These are phyloP conservation scores for Eucalyptus erythrocorys DNA, from an alignment of 345 rosid genomes.

Conservation along the genomic window DNA sequence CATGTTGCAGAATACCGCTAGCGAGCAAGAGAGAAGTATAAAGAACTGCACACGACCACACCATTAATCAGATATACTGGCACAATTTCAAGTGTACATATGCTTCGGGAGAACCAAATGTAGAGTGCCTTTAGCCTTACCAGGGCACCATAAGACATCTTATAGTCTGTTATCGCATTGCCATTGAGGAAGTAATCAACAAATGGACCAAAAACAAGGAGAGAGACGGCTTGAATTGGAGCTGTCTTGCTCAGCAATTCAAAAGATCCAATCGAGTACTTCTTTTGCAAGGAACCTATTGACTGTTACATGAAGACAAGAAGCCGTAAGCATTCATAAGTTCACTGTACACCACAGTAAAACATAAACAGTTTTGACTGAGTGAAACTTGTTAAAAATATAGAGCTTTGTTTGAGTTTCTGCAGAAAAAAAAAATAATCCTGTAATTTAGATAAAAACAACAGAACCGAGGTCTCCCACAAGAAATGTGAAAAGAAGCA, in stretches of 20 bases:
- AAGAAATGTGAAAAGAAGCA: background rate
- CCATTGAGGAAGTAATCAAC: slow-evolving; percentile 21
- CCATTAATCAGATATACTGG: background rate
- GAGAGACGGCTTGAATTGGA: slow-evolving; percentile 29
- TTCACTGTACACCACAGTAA: background rate
- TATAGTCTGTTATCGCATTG: slow-evolving; percentile 10
- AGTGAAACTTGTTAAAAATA: background rate
- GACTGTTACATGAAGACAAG: slow-evolving; percentile 8
- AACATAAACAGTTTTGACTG: background rate
- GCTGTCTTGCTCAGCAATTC: slow-evolving; percentile 32
- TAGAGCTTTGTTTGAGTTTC: background rate
- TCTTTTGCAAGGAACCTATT: slow-evolving; percentile 29
- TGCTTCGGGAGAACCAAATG: background rate
- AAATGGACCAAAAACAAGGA: slow-evolving; percentile 22
- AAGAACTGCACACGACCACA: slow-evolving; percentile 47
- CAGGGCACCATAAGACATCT: slow-evolving; percentile 15
- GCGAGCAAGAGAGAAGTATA: slow-evolving; percentile 68
- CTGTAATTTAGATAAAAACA: background rate
- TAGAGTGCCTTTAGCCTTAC: slow-evolving; percentile 3
- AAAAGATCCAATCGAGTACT: slow-evolving; percentile 28
- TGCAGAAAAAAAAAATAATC: background rate
- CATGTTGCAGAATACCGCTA: slow-evolving; percentile 95
- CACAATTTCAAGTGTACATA: background rate
- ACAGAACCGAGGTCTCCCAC: background rate
- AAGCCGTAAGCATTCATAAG: background rate